Conservation (phyloP, 176 grass and related monocot species). For the Zoysia pacifica region DNA sequence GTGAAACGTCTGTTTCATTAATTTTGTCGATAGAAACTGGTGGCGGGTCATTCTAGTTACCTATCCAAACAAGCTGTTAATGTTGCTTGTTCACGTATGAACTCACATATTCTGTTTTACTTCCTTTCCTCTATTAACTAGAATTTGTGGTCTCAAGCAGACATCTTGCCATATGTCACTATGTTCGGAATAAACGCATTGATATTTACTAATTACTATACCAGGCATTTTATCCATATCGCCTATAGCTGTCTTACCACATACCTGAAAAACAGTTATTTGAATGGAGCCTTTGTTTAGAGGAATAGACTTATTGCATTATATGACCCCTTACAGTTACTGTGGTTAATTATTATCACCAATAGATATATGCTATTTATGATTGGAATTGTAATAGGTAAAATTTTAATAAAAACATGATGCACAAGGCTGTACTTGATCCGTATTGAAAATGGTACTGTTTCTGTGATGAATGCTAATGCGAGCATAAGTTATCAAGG, state of each 20-base stretch:
- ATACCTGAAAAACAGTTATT: neutral
- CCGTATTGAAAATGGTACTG: neutral
- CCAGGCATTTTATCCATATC: neutral
- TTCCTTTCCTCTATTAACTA: neutral
- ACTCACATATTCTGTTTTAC: neutral
- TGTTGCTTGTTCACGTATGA: neutral
- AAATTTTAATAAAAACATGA: neutral
- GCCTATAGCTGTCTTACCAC: neutral
- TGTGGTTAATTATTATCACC: neutral
- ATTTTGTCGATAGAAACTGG: neutral
- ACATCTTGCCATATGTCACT: neutral
- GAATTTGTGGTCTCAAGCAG: neutral
- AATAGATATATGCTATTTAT: constrained; percentile 14
- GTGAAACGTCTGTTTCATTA: constrained; percentile 4
- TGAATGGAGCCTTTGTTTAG: neutral
- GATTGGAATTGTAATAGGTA: neutral
- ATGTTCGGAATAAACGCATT: neutral
- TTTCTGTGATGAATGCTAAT: neutral
- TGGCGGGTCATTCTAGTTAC: neutral
- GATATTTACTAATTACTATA: neutral
- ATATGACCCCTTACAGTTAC: neutral
- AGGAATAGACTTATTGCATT: neutral
- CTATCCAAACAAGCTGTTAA: neutral
- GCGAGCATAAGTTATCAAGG: neutral
- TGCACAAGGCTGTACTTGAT: neutral